Percentiles rank a stretch among this genome's conserved stretches.
phyloP scores from a whole-genome alignment of 1,139 yeast species.

The Pichia norvegensis region DNA sequence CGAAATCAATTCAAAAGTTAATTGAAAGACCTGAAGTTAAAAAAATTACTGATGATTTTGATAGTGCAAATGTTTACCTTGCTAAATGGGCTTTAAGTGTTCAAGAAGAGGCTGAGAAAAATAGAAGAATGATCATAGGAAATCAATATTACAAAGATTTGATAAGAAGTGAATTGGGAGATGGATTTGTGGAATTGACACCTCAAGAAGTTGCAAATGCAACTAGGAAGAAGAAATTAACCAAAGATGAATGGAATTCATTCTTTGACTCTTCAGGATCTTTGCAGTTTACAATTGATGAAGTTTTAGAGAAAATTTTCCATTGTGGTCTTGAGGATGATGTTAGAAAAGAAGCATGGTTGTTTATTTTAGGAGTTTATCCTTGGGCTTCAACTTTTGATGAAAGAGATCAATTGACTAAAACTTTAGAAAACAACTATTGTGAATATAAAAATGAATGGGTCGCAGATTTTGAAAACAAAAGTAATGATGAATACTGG shows the following conservation, averaged over 20 bases:
- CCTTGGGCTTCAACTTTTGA: constrained; percentile 80
- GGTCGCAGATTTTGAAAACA: constrained; percentile 54
- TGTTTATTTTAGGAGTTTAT: constrained; percentile 69
- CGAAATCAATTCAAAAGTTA: constrained; percentile 55
- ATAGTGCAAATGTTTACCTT: constrained; percentile 79
- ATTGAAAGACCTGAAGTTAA: constrained; percentile 74
- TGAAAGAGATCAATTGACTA: constrained; percentile 54
- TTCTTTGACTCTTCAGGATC: constrained; percentile 78
- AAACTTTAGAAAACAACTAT: constrained; percentile 58
- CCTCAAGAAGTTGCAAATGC: constrained; percentile 53
- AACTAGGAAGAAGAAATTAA: constrained; percentile 59
- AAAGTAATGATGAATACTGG: constrained; percentile 66
- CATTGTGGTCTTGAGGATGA: constrained; percentile 73
- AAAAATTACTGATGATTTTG: constrained; percentile 81
- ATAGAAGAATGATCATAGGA: constrained; percentile 51
- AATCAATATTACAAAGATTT: constrained; percentile 53
- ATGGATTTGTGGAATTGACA: constrained; percentile 45
- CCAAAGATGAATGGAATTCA: constrained; percentile 72
- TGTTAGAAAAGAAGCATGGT: constrained; percentile 75
- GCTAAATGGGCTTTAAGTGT: constrained; percentile 98
- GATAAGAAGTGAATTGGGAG: constrained; percentile 63
- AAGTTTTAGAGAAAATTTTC: constrained; percentile 73
- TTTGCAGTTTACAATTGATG: constrained; percentile 60
- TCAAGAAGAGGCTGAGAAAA: constrained; percentile 82
- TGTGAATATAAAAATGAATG: constrained; percentile 58